A percentile compares a stretch with the other conserved stretches of the same genome.
Conservation (phyloP, 1,284 basidiomycete genomes). For the Leccinum proliferum region DNA sequence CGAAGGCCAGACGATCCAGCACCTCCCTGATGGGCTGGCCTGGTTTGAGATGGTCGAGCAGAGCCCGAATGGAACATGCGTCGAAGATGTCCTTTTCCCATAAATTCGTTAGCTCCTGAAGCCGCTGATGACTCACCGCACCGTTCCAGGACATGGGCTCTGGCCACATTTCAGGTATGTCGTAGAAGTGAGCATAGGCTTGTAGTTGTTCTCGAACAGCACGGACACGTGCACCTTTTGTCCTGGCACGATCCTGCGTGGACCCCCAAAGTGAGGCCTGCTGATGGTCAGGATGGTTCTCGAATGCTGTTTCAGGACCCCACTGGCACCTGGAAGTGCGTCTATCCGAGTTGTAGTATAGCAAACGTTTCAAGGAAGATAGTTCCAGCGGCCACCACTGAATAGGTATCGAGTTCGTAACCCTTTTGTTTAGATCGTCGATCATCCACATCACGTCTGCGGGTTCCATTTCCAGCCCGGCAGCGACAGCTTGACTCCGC, state of each 20-base stretch:
- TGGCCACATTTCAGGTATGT: constrained; percentile 21
- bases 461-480: constrained; percentile 21
- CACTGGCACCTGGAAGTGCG: constrained; percentile 6
- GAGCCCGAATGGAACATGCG: constrained; percentile 11
- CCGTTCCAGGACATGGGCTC: constrained; percentile 30
- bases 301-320: too few relatives aligned
- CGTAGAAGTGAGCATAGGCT: constrained; percentile 20
- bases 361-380: constrained; percentile 23
- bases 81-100: constrained; percentile 31
- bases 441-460: constrained; percentile 26
- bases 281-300: constrained; percentile 9
- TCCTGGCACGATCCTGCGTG: constrained; percentile 25
- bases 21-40: constrained; percentile 15
- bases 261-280: constrained; percentile 26
- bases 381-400: constrained; percentile 27
- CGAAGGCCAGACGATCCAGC: too few relatives aligned
- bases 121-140: constrained; percentile 16
- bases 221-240: constrained; percentile 30
- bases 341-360: constrained; percentile 23
- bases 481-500: constrained; percentile 26
- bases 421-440: constrained; percentile 22
- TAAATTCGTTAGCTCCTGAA: constrained; percentile 11
- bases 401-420: constrained; percentile 18
- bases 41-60: constrained; percentile 7
- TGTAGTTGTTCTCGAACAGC: constrained; percentile 27